phyloP scores from a whole-genome alignment of 2,329 filamentous ascomycete genomes.

The Diaporthe sp. region DNA sequence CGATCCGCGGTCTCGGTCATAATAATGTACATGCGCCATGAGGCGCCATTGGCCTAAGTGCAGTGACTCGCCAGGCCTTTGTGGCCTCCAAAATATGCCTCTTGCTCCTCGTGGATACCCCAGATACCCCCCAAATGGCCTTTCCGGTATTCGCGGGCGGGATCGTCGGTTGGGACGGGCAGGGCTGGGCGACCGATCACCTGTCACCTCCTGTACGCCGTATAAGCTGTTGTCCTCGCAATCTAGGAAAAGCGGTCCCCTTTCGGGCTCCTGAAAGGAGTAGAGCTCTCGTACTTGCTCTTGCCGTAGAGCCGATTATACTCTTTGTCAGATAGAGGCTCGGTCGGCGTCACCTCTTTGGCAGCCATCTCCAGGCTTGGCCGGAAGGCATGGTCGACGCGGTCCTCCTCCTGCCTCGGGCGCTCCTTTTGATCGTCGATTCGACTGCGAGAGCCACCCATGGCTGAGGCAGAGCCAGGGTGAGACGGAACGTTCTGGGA shows the following conservation, averaged over 20 bases:
- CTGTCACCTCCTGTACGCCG: background rate
- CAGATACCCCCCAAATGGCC: too few relatives aligned
- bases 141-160: background rate
- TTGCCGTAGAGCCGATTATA: conserved; percentile 78
- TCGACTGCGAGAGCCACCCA: conserved; percentile 49
- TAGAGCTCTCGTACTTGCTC: conserved; percentile 88
- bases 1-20: conserved; percentile 2
- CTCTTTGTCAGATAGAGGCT: conserved; percentile 82
- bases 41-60: conserved; percentile 23
- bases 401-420: conserved; percentile 49
- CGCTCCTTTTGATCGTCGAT: conserved; percentile 56
- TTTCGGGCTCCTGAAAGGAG: conserved; percentile 82
- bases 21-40: conserved; percentile 30
- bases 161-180: background rate
- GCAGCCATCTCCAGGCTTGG: conserved; percentile 44
- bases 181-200: conserved; percentile 10
- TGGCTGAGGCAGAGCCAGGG: conserved; percentile 53
- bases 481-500: conserved; percentile 54
- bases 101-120: background rate
- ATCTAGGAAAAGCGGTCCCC: conserved; percentile 83
- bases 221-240: conserved; percentile 49
- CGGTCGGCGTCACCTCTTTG: conserved; percentile 79
- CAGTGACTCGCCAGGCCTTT: background rate
- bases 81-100: conserved; percentile 22
- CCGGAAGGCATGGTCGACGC: conserved; percentile 23